These are phyloP conservation scores for Xenoacremonium recifei DNA, from an alignment of 2,329 filamentous ascomycete genomes.

Conservation along the genomic window DNA sequence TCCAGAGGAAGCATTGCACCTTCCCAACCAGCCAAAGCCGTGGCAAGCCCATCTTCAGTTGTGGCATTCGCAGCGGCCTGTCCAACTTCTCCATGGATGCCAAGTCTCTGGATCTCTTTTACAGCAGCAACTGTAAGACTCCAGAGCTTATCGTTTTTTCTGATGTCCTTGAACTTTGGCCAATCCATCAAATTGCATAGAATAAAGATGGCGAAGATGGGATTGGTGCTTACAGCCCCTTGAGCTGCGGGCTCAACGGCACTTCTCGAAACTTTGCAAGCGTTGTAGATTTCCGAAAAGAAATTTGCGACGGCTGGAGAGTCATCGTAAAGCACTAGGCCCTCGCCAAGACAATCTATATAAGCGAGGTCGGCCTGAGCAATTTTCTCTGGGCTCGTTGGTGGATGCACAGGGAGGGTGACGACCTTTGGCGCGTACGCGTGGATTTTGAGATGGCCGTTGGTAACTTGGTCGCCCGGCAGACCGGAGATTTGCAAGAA, in stretches of 20 bases:
- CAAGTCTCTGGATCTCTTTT: background rate
- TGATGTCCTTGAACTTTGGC: background rate
- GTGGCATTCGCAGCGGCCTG: background rate
- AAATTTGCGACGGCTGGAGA: background rate
- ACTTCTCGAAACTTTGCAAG: background rate
- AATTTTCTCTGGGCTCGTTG: background rate
- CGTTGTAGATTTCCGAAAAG: background rate
- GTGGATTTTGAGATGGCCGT: background rate
- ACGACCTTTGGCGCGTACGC: background rate
- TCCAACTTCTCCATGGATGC: background rate
- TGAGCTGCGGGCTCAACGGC: background rate
- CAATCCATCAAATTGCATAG: background rate
- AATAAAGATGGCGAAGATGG: background rate
- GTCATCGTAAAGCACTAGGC: background rate
- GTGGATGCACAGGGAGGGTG: background rate
- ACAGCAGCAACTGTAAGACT: background rate
- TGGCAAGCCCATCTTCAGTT: background rate
- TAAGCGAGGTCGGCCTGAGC: background rate
- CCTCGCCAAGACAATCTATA: background rate
- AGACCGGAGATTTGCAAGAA: background rate
- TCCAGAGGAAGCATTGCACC: background rate
- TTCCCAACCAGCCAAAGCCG: background rate
- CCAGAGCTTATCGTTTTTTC: background rate
- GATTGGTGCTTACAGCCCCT: background rate
- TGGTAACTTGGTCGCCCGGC: background rate